phyloP scores from a whole-genome alignment of 768 basidiomycete genomes.

The Boletus sp. region DNA sequence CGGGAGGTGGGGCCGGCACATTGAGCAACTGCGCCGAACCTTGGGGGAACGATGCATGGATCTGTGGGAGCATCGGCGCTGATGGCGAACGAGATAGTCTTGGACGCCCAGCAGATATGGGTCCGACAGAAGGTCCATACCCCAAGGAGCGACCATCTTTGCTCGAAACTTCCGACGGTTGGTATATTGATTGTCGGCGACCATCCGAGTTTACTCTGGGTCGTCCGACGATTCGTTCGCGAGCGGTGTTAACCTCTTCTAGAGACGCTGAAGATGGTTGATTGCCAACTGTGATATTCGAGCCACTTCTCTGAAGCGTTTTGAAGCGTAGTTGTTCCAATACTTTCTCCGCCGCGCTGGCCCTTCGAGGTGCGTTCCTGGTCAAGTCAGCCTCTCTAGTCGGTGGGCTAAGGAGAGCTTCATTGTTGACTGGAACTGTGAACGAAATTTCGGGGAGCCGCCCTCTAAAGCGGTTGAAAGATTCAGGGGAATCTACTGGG shows the following conservation, averaged over 20 bases:
- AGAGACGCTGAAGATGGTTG: slow-evolving; percentile 16
- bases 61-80: slow-evolving; percentile 40
- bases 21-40: slow-evolving; percentile 21
- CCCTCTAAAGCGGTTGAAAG: slow-evolving; percentile 17
- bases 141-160: slow-evolving; percentile 21
- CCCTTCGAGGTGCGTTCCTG: slow-evolving; percentile 38
- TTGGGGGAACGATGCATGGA: slow-evolving; percentile 24
- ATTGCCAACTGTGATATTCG: slow-evolving; percentile 10
- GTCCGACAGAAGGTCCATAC: slow-evolving; percentile 20
- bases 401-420: slow-evolving; percentile 25
- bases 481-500: slow-evolving; percentile 11
- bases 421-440: slow-evolving; percentile 17
- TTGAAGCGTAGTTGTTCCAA: slow-evolving; percentile 61
- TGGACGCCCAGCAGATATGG: slow-evolving; percentile 41
- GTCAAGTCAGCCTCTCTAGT: slow-evolving; percentile 35
- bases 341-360: slow-evolving; percentile 67
- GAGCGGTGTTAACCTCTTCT: slow-evolving; percentile 14
- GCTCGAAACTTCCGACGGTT: slow-evolving; percentile 22
- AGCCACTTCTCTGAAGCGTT: slow-evolving; percentile 47
- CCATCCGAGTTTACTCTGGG: slow-evolving; percentile 29
- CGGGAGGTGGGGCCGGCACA: slow-evolving; percentile 41
- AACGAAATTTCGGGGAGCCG: slow-evolving; percentile 20
- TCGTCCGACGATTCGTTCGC: slow-evolving; percentile 21
- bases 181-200: slow-evolving; percentile 24
- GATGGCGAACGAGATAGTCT: slow-evolving; percentile 60